phyloP scores from a whole-genome alignment of 768 basidiomycete species.

The Fistulinella prunicolor region DNA sequence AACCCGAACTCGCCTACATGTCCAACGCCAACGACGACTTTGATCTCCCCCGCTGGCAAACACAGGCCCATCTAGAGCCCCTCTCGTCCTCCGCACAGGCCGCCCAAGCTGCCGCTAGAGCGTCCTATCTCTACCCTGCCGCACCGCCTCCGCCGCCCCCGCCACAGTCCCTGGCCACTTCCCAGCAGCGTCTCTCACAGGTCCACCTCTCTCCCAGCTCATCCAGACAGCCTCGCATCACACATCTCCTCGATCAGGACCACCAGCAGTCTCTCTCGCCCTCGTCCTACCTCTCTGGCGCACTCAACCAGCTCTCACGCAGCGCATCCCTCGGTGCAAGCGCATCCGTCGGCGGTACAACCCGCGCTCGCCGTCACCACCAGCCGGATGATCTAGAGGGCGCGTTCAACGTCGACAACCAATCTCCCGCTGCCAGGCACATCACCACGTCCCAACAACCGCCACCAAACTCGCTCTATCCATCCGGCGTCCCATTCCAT shows the following conservation, averaged over 20 bases:
- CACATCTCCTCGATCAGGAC: constrained; percentile 67
- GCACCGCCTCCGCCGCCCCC: constrained; percentile 46
- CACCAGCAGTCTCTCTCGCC: constrained; percentile 43
- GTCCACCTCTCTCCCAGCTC: constrained; percentile 46
- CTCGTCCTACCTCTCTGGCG: constrained; percentile 48
- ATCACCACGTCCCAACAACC: constrained; percentile 39
- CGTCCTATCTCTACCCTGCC: constrained; percentile 52
- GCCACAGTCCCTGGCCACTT: too few relatives aligned
- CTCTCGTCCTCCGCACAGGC: constrained; percentile 61
- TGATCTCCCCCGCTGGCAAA: constrained; percentile 61
- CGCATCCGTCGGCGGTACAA: constrained; percentile 37
- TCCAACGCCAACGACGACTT: constrained; percentile 78
- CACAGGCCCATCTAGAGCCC: constrained; percentile 43
- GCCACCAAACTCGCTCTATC: constrained; percentile 49
- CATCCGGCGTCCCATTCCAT: constrained; percentile 57
- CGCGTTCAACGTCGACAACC: constrained; percentile 39
- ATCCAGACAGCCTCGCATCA: constrained; percentile 58
- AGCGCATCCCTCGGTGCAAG: constrained; percentile 62
- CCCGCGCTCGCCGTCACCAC: constrained; percentile 62
- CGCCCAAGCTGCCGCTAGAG: constrained; percentile 43
- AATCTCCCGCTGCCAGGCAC: constrained; percentile 20
- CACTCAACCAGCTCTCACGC: constrained; percentile 55
- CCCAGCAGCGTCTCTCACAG: constrained; percentile 48
- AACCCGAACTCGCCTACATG: constrained; percentile 74
- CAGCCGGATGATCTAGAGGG: constrained; percentile 67